These are phyloP conservation scores for Podospora tetraspora DNA, from an alignment of 495 filamentous ascomycete species.

Conservation along the genomic window DNA sequence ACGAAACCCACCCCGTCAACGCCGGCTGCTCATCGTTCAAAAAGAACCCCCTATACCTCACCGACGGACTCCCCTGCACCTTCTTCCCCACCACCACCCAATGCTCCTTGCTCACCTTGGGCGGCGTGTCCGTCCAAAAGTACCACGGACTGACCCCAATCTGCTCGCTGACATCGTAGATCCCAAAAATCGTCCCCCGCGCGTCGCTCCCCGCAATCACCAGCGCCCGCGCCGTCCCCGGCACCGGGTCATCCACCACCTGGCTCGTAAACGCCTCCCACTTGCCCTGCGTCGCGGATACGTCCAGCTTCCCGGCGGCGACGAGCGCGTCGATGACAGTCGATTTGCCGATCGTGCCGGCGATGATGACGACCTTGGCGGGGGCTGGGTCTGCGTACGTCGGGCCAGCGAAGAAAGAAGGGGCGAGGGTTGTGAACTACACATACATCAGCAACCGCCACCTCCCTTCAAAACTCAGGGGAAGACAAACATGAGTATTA, in stretches of 20 bases:
- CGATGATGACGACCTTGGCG: conserved; percentile 55
- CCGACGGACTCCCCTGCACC: conserved; percentile 55
- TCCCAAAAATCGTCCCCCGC: conserved; percentile 65
- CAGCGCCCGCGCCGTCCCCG: conserved; percentile 53
- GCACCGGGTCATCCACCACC: conserved; percentile 54
- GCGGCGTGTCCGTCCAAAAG: conserved; percentile 66
- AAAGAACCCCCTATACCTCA: conserved; percentile 76
- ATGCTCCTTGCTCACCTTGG: conserved; percentile 48
- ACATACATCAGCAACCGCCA: background rate
- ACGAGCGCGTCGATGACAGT: conserved; percentile 54
- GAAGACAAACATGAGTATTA: conserved; percentile 33
- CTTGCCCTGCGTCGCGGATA: conserved; percentile 49
- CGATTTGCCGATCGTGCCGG: conserved; percentile 62
- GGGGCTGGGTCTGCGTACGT: conserved; percentile 41
- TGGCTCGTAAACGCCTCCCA: conserved; percentile 66
- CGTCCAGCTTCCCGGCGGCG: conserved; percentile 49
- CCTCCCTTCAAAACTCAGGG: conserved; percentile 4
- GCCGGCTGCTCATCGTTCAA: conserved; percentile 74
- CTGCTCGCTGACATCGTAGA: conserved; percentile 70
- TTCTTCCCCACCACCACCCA: conserved; percentile 51
- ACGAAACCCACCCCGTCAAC: conserved; percentile 62
- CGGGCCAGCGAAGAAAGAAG: conserved; percentile 41
- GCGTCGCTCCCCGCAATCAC: conserved; percentile 66
- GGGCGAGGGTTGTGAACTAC: conserved; percentile 42
- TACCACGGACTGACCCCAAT: conserved; percentile 76